These are phyloP conservation scores for Arabidopsis lyrata DNA, from an alignment of 441 rosid genomes.

Conservation along the genomic window DNA sequence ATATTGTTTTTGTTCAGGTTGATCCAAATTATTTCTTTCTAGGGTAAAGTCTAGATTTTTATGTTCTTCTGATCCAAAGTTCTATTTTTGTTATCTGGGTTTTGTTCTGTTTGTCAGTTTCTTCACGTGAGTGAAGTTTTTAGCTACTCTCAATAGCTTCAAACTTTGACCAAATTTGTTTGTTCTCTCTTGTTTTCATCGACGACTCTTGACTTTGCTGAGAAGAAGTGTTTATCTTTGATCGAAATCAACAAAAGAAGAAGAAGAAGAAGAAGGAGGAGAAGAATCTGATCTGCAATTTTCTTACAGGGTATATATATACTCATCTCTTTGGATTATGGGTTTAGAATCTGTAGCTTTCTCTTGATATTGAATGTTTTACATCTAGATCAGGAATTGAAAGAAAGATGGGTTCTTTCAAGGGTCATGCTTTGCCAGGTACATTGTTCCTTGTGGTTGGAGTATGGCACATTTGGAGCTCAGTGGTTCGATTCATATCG, in stretches of 20 bases:
- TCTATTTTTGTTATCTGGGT: neutral
- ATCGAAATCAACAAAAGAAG: conserved; percentile 18
- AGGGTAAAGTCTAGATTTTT: conserved; percentile 1
- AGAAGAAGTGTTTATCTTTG: conserved; percentile 4
- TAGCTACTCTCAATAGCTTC: conserved; percentile 31
- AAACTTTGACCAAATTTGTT: conserved; percentile 31
- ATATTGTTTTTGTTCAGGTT: neutral
- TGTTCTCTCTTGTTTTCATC: conserved; percentile 33
- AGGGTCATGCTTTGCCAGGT: conserved; percentile 93
- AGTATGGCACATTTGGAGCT: conserved; percentile 87
- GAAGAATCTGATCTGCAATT: conserved; percentile 22
- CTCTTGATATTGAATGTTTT: neutral
- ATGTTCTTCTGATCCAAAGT: conserved; percentile 31
- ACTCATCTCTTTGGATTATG: conserved; percentile 14
- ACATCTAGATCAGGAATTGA: conserved; percentile 28
- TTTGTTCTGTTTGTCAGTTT: conserved; percentile 15
- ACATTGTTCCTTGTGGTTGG: conserved; percentile 79
- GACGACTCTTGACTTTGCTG: conserved; percentile 31
- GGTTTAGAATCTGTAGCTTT: conserved; percentile 11
- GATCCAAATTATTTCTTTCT: conserved; percentile 6
- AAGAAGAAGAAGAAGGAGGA: neutral
- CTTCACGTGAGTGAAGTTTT: conserved; percentile 29
- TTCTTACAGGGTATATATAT: conserved; percentile 19
- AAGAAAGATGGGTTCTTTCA: conserved; percentile 82
- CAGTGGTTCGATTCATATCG: conserved; percentile 63